phyloP scores from a whole-genome alignment of 2,329 filamentous ascomycete genomes.

The Lachnellula cervina region DNA sequence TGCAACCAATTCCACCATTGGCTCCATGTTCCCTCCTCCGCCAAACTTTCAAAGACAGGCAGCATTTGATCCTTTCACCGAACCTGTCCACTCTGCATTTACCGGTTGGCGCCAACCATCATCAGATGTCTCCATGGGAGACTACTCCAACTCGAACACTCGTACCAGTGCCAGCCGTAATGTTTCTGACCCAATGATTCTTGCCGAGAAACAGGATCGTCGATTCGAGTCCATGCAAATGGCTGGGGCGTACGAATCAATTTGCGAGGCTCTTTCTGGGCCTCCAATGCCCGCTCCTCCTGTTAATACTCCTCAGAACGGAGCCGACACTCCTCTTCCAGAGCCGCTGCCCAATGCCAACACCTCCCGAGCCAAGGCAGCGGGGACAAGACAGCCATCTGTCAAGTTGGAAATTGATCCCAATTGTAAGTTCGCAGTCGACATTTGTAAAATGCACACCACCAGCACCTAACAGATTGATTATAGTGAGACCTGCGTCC shows the following conservation, averaged over 20 bases:
- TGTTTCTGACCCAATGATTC: slow-evolving; percentile 27
- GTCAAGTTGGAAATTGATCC: background rate
- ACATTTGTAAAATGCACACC: background rate
- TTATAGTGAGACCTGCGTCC: background rate
- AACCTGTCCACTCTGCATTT: slow-evolving; percentile 27
- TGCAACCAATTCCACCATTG: slow-evolving; percentile 29
- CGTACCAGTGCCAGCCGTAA: slow-evolving; percentile 33
- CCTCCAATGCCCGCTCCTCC: slow-evolving; percentile 20
- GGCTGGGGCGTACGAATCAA: slow-evolving; percentile 24
- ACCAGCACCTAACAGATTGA: background rate
- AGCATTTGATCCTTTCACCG: slow-evolving; percentile 38
- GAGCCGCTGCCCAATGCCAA: background rate
- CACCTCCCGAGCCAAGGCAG: background rate
- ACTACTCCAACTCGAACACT: slow-evolving; percentile 34
- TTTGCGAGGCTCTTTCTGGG: slow-evolving; percentile 27
- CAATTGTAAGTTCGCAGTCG: background rate
- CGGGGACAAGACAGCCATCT: background rate
- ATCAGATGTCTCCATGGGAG: slow-evolving; percentile 43
- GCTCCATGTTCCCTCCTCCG: slow-evolving; percentile 19
- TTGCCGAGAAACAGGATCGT: slow-evolving; percentile 17
- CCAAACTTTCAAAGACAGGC: slow-evolving; percentile 27
- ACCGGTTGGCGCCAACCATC: slow-evolving; percentile 33
- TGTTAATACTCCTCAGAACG: slow-evolving; percentile 24
- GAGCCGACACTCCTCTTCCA: background rate
- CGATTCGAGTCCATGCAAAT: slow-evolving; percentile 22